A percentile compares a stretch with the other conserved stretches of the same genome.
These are phyloP conservation scores for Silene noctiflora DNA, from an alignment of 179 eudicot genomes.

Conservation along the genomic window DNA sequence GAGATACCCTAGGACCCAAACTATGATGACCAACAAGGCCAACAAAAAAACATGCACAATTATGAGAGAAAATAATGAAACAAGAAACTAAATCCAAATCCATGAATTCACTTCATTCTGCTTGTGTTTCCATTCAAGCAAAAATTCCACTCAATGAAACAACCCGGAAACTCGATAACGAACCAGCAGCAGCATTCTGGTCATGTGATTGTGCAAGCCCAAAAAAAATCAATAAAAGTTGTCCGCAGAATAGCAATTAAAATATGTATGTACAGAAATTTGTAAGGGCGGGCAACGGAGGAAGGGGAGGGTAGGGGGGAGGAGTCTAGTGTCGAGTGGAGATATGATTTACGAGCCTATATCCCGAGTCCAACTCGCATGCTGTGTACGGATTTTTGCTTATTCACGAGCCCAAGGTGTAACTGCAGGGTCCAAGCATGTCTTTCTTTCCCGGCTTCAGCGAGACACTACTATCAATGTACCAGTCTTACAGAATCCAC, in stretches of 20 bases:
- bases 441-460: slow-evolving; percentile 20
- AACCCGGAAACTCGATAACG: not conserved
- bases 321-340: slow-evolving; percentile 23
- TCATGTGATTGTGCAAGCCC: slow-evolving; percentile 1
- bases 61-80: not conserved
- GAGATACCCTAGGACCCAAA: too few relatives aligned
- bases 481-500: slow-evolving; percentile 27
- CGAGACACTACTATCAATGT: slow-evolving; percentile 25
- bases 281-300: slow-evolving; percentile 9
- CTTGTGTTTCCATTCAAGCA: slow-evolving; percentile 8
- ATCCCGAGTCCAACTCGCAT: slow-evolving; percentile 35
- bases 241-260: slow-evolving; percentile 21
- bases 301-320: not conserved
- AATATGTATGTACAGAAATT: slow-evolving; percentile 37
- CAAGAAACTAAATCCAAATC: slow-evolving; percentile 1
- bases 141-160: slow-evolving; percentile 10
- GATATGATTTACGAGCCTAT: slow-evolving; percentile 27
- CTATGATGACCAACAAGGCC: too few relatives aligned
- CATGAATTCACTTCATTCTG: not conserved
- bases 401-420: slow-evolving; percentile 40
- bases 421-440: slow-evolving; percentile 28
- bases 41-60: not conserved
- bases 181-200: slow-evolving; percentile 7
- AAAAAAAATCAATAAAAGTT: slow-evolving; percentile 23
- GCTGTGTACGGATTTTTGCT: slow-evolving; percentile 24